Conservation (phyloP, 768 basidiomycete genomes). For the Rossbeevera mucosa region DNA sequence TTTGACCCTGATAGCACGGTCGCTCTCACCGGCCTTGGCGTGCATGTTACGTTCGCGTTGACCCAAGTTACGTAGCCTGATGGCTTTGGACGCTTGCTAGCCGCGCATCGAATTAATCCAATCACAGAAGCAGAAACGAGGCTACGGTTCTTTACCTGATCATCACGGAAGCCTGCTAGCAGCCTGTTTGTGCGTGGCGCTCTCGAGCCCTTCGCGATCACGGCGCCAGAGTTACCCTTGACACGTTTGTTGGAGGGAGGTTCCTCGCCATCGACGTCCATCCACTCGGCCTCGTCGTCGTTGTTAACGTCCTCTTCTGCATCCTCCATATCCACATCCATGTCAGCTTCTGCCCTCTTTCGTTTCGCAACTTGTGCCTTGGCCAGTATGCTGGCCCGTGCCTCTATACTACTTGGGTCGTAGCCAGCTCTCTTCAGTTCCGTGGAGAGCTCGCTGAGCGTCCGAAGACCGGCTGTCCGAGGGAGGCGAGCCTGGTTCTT, state of each 20-base stretch:
- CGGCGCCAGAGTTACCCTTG: conserved; percentile 59
- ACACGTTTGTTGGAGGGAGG: conserved; percentile 52
- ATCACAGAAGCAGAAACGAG: not conserved
- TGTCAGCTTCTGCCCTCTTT: conserved; percentile 47
- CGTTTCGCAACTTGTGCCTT: conserved; percentile 69
- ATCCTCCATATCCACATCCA: conserved; percentile 59
- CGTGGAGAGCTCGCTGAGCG: conserved; percentile 68
- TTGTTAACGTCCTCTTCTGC: conserved; percentile 32
- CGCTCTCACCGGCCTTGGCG: conserved; percentile 88
- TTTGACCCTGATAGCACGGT: conserved; percentile 76
- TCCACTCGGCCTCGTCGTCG: conserved; percentile 44
- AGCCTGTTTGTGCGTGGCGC: conserved; percentile 69
- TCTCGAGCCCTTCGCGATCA: conserved; percentile 45
- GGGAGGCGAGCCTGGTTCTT: conserved; percentile 81
- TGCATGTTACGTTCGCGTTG: conserved; percentile 84
- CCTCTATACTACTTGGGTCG: conserved; percentile 83
- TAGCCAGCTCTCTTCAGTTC: conserved; percentile 85
- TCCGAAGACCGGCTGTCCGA: conserved; percentile 64
- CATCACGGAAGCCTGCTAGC: conserved; percentile 74
- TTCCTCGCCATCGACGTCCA: conserved; percentile 52
- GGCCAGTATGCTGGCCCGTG: conserved; percentile 80
- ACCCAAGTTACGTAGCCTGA: conserved; percentile 78
- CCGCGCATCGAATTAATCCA: not conserved
- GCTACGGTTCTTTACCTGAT: conserved; percentile 40
- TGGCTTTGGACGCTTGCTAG: conserved; percentile 76